A percentile compares a stretch with the other conserved stretches of the same genome.
These are phyloP conservation scores for Tetrahymena malaccensis DNA, from an alignment of 73 alveolate species.

Conservation along the genomic window DNA sequence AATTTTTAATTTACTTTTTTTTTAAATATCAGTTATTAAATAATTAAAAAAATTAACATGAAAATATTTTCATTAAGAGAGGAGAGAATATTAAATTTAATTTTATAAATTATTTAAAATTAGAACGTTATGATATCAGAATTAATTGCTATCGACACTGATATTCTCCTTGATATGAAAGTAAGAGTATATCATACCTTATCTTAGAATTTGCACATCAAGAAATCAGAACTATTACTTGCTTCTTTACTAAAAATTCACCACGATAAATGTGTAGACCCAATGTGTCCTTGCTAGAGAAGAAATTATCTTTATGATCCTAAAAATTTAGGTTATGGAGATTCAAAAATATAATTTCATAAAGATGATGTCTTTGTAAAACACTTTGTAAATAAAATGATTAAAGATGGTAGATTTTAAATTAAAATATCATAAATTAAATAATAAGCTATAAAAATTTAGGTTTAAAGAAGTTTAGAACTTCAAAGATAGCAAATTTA, in stretches of 20 bases:
- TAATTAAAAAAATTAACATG: no score
- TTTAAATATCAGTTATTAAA: no score
- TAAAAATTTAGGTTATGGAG: neutral
- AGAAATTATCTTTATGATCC: constrained; percentile 21
- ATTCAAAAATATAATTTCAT: constrained; percentile 14
- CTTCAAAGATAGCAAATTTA: constrained; percentile 8
- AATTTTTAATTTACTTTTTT: no score
- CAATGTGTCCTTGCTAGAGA: constrained; percentile 26
- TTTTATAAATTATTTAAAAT: no score
- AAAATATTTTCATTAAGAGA: no score
- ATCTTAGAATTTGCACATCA: neutral
- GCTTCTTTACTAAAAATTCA: constrained; percentile 34
- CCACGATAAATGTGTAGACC: constrained; percentile 10
- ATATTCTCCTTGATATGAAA: constrained; percentile 22
- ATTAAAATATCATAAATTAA: no score
- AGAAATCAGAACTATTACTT: constrained; percentile 16
- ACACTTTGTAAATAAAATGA: constrained; percentile 29
- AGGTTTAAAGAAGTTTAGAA: constrained; percentile 11
- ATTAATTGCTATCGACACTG: constrained; percentile 16
- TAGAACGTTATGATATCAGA: constrained; percentile 12
- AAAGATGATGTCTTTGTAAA: constrained; percentile 33
- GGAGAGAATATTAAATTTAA: no score
- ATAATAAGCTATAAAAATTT: neutral
- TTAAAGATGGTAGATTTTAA: constrained; percentile 12
- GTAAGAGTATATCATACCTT: constrained; percentile 19